Conservation (phyloP, 163 green algal species). For the Coccomyxa subellipsoidea region DNA sequence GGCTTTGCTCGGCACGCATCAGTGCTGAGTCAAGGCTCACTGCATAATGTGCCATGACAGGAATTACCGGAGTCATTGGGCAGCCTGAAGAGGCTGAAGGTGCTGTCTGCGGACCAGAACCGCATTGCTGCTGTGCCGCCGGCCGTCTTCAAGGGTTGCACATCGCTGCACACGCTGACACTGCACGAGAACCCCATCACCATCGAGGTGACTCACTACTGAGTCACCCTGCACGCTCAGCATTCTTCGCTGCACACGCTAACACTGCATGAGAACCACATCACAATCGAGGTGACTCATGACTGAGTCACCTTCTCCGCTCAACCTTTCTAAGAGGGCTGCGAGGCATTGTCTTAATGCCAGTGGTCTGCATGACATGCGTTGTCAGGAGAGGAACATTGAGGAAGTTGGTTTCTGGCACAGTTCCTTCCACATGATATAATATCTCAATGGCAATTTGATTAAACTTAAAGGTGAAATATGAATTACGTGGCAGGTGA, state of each 20-base stretch:
- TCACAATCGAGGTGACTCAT: too few relatives aligned
- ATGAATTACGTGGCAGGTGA: not conserved
- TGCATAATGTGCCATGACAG: not conserved
- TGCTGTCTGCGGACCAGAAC: constrained; percentile 47
- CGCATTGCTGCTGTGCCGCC: constrained; percentile 42
- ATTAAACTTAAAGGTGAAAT: not conserved
- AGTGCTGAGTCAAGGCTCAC: not conserved
- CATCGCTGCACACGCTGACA: constrained; percentile 59
- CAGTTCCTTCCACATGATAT: not conserved
- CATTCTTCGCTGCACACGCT: not conserved
- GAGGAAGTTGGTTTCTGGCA: too few relatives aligned
- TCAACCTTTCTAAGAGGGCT: too few relatives aligned
- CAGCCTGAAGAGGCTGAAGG: constrained; percentile 33
- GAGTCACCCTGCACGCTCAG: constrained; percentile 5
- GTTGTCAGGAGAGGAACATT: too few relatives aligned
- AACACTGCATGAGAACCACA: too few relatives aligned
- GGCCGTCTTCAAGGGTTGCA: constrained; percentile 54
- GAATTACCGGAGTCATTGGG: constrained; percentile 18
- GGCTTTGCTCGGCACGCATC: not conserved
- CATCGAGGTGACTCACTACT: constrained; percentile 14
- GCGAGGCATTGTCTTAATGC: too few relatives aligned
- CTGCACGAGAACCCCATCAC: constrained; percentile 64
- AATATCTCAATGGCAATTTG: not conserved
- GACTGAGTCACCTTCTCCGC: too few relatives aligned
- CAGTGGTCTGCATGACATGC: too few relatives aligned